Evolutionary conservation across 2,329 filamentous ascomycete species (phyloP).

Genomic region (Sclerotinia trifoliorum): DNA sequence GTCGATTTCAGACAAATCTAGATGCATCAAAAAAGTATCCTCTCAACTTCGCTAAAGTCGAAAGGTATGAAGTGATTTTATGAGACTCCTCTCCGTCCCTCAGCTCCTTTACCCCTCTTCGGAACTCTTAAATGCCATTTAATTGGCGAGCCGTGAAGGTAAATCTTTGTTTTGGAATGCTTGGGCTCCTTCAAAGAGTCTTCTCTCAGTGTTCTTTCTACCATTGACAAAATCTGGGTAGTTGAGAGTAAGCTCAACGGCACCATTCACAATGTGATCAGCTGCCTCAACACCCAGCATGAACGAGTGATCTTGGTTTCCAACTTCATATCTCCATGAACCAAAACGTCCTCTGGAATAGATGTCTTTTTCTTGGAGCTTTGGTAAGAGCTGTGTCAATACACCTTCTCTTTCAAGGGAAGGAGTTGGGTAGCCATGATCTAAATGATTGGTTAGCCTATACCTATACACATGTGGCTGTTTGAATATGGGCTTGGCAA

Average conservation of each 20-base stretch:
- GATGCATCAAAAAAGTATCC: not conserved
- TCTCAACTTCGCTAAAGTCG: not conserved
- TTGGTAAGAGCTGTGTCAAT: conserved; percentile 87
- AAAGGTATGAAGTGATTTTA: not conserved
- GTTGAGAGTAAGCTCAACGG: conserved; percentile 73
- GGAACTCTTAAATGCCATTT: not conserved
- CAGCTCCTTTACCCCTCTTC: not conserved
- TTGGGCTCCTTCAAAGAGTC: conserved; percentile 42
- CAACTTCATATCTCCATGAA: conserved; percentile 94
- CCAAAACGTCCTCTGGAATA: conserved; percentile 95
- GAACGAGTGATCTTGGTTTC: conserved; percentile 70
- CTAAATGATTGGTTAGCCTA: conserved; percentile 37
- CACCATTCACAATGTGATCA: conserved; percentile 70
- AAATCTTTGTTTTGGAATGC: conserved; percentile 36
- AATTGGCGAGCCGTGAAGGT: conserved; percentile 27
- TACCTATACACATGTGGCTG: not conserved
- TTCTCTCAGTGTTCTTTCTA: conserved; percentile 43
- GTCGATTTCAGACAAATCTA: conserved; percentile 13
- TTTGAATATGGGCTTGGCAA: too few species aligned
- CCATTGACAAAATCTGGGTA: conserved; percentile 74
- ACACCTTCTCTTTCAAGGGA: conserved; percentile 93
- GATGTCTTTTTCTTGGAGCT: conserved; percentile 87
- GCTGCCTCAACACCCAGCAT: conserved; percentile 76
- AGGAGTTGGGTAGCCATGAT: conserved; percentile 97
- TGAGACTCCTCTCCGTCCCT: not conserved